A percentile compares a stretch with the other conserved stretches of the same genome.
These are phyloP conservation scores for Sanghuangporus sanghuang DNA, from an alignment of 1,284 basidiomycete genomes.

Conservation along the genomic window DNA sequence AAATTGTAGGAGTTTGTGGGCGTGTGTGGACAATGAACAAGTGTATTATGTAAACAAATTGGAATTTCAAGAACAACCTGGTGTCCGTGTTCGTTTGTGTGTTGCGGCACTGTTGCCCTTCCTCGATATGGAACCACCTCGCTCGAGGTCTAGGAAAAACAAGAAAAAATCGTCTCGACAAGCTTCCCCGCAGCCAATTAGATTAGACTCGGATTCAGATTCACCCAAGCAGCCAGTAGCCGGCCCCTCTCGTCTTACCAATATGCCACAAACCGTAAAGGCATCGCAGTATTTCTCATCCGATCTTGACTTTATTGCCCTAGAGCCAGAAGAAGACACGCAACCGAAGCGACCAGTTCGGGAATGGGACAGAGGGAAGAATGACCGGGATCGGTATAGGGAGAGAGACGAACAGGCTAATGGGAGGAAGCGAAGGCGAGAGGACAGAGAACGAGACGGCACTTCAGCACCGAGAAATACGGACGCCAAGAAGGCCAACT, in stretches of 20 bases:
- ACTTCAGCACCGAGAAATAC: constrained; percentile 48
- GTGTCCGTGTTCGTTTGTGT: neutral
- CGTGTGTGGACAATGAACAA: neutral
- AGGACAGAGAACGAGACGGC: constrained; percentile 43
- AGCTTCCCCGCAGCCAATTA: constrained; percentile 4
- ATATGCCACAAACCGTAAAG: neutral
- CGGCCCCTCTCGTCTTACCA: neutral
- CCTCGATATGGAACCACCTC: neutral
- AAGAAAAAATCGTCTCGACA: constrained; percentile 8
- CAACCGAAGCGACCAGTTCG: neutral
- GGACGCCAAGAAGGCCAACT: constrained; percentile 46
- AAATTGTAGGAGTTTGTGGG: neutral
- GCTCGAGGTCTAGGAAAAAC: constrained; percentile 5
- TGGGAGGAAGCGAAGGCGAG: constrained; percentile 39
- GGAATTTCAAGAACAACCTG: neutral
- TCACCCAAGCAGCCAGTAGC: constrained; percentile 9
- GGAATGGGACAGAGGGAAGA: constrained; percentile 10
- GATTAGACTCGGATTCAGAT: neutral
- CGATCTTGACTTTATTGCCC: constrained; percentile 14
- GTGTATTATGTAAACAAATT: neutral
- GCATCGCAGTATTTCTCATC: neutral
- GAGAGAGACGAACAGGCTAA: constrained; percentile 1
- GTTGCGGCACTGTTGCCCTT: neutral
- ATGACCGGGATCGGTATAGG: constrained; percentile 3
- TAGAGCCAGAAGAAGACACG: constrained; percentile 7